Base-by-base conservation (phyloP, 2,329 filamentous ascomycete species). In the Talaromyces albobiverticillius region DNA sequence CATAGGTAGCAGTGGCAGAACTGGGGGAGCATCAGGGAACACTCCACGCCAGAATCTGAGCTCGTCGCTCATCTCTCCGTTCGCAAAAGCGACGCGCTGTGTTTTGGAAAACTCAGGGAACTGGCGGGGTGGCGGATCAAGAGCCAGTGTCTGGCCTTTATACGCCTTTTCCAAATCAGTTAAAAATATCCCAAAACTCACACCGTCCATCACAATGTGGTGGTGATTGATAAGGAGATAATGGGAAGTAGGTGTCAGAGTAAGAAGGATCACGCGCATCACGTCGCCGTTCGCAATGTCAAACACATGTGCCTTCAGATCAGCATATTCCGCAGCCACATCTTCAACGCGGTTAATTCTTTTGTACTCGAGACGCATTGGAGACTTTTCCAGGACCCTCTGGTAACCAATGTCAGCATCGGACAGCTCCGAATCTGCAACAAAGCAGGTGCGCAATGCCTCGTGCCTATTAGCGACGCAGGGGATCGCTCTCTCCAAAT, bases 131-230 rank as follows among this genome's bases (percentile, higher is more conserved):
- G 57, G 38, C 0, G 48, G 1, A 4, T 52, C 57, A 0, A 72
- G 59, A 79, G 25, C 57, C 0, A 72, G 60, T 78, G 25, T 18
- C 81, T 61, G 4, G 23, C 42, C 14, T 8, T 22, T 13, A 31
- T 47, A 48, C 32, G 65, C 58, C 18, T 45, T 52, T 31, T 45
- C 46, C 4, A 57, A 20, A 31, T 57, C 54, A 16, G 34, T 4
- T 2, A 57, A 7, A 6, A 82, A 61, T 3, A 78, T 55, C 3
- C 72, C 54, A 1, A 70, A 67, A 38, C 75, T 75, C 25, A 71
- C 48, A 2, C 74, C 76, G 54, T 82, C 79, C 64, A 81, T 69
- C 32, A 66, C 57, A 29, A 82, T 79, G 57, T 81, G 78, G 51
- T 80, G 78, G 40, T 66, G 67, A 0, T 62, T 61, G 11, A 82